Evolutionary conservation across 805 yeast genomes (phyloP).

Genomic region (Zygosaccharomyces lentus): DNA sequence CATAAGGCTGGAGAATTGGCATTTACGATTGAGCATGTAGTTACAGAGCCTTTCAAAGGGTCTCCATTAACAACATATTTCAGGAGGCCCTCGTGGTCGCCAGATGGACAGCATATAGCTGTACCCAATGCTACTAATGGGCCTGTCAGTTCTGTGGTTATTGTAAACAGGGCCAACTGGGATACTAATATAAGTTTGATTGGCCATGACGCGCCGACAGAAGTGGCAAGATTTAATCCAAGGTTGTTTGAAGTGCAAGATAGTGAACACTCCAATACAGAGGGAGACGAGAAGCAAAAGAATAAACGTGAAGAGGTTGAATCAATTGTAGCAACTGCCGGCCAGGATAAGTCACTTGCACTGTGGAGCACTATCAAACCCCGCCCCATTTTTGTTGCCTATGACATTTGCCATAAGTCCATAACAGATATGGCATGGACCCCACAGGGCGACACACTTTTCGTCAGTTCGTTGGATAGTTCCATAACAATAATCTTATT

Average conservation of each 20-base stretch:
- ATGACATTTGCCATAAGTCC: constrained; percentile 68
- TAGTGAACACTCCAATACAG: constrained; percentile 14
- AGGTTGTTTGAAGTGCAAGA: constrained; percentile 45
- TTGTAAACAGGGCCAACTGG: constrained; percentile 77
- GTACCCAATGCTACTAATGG: constrained; percentile 85
- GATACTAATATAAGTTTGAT: constrained; percentile 66
- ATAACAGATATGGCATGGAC: constrained; percentile 90
- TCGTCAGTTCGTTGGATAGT: constrained; percentile 80
- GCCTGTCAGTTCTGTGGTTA: constrained; percentile 68
- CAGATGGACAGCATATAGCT: constrained; percentile 83
- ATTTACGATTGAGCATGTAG: constrained; percentile 79
- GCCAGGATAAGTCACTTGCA: constrained; percentile 86
- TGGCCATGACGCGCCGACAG: constrained; percentile 84
- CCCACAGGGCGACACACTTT: constrained; percentile 71
- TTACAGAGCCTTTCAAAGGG: constrained; percentile 77
- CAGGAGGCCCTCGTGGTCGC: constrained; percentile 82
- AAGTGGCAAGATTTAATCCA: constrained; percentile 73
- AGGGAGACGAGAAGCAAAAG: constrained; percentile 6
- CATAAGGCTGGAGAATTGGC: constrained; percentile 70
- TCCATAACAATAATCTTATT: constrained; percentile 65
- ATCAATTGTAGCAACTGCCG: constrained; percentile 89
- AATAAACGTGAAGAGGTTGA: constrained; percentile 38
- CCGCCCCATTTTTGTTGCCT: constrained; percentile 75
- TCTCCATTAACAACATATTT: constrained; percentile 93
- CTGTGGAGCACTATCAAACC: constrained; percentile 80